Evolutionary conservation across 305 asterid species (phyloP).

Genomic region (Solanum hybrid): DNA sequence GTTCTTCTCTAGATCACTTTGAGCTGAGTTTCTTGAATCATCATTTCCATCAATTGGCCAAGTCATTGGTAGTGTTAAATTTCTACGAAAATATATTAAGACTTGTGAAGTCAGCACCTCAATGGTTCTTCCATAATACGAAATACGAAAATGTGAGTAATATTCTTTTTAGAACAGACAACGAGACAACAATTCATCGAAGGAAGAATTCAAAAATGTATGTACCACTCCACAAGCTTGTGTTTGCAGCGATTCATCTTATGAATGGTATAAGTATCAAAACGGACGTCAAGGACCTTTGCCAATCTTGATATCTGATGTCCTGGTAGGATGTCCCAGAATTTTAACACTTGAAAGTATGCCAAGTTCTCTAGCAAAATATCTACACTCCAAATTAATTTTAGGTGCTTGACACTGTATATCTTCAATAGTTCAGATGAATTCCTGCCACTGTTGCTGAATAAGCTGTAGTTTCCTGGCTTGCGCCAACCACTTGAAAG

Average conservation of each 20-base stretch:
- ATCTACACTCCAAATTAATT: constrained; percentile 38
- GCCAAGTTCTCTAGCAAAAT: constrained; percentile 20
- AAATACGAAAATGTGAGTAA: neutral
- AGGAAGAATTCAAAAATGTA: neutral
- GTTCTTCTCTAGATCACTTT: neutral
- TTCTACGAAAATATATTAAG: constrained; percentile 14
- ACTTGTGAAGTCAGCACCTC: neutral
- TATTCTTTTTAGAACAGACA: neutral
- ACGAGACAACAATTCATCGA: neutral
- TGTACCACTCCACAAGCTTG: constrained; percentile 32
- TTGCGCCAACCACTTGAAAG: constrained; percentile 43
- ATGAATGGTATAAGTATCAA: constrained; percentile 25
- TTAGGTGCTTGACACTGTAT: constrained; percentile 23
- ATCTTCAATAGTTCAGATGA: constrained; percentile 25
- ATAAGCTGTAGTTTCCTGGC: constrained; percentile 2
- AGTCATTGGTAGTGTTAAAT: constrained; percentile 22
- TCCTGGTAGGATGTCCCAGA: constrained; percentile 28
- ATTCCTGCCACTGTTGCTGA: neutral
- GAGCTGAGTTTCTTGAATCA: neutral
- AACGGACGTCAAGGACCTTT: constrained; percentile 2
- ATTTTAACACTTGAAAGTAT: constrained; percentile 32
- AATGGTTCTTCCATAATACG: neutral
- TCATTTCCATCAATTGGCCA: constrained; percentile 17
- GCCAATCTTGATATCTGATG: constrained; percentile 18
- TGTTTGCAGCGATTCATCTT: constrained; percentile 21